These are phyloP conservation scores for Auriculariales sp. DNA, from an alignment of 768 basidiomycete genomes.

Conservation along the genomic window DNA sequence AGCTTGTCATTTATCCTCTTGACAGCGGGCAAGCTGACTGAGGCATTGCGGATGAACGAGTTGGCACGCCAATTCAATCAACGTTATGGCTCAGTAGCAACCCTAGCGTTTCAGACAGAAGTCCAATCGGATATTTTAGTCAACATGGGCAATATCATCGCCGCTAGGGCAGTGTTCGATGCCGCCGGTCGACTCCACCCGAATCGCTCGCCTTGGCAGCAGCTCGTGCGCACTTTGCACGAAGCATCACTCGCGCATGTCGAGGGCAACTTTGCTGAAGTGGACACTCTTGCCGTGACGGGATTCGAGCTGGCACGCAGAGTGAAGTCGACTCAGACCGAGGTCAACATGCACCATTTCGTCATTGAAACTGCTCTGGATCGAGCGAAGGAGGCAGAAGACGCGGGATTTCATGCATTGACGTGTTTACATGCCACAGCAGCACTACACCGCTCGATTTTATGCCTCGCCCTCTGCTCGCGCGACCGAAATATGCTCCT, in stretches of 20 bases:
- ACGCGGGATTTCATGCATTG: too few species aligned
- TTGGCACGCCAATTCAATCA: background rate
- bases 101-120: background rate
- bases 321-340: too few species aligned
- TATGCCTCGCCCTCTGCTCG: too few species aligned
- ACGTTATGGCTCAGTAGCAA: background rate
- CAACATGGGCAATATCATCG: background rate
- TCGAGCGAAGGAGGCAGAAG: too few species aligned
- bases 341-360: too few species aligned
- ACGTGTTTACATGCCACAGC: too few species aligned
- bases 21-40: too few species aligned
- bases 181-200: background rate
- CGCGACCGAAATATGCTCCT: too few species aligned
- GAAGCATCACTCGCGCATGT: background rate
- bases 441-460: too few species aligned
- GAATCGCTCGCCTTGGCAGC: background rate
- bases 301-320: background rate
- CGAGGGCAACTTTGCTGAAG: background rate
- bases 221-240: background rate
- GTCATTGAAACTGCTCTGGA: too few species aligned
- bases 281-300: background rate
- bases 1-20: too few species aligned
- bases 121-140: background rate
- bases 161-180: background rate
- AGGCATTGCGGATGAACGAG: too few species aligned